Base-by-base conservation (phyloP, 768 basidiomycete species). In the Obba rivulosa region DNA sequence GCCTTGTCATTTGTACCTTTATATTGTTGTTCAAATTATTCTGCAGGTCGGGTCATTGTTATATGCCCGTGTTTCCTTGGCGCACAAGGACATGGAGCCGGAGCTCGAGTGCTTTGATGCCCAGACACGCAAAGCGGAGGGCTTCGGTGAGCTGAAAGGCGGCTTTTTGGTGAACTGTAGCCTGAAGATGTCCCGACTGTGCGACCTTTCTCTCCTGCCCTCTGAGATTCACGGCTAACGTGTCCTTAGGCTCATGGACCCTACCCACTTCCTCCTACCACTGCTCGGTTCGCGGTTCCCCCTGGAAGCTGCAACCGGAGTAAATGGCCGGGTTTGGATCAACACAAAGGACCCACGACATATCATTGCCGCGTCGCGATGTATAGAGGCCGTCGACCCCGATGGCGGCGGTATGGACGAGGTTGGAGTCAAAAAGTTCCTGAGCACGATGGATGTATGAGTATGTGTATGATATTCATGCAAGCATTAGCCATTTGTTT, bases 21-120 rank as follows among this genome's bases (percentile, higher is more conserved):
- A 16, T n/a, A 25, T 45, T 45, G 8, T 10, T 38, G 34, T 18
- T 41, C 37, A 8, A 49, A 49, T n/a, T n/a, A 50, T 20, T 39
- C 18, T 41, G 48, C 11, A 97, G 95, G 83, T 97, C 40, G 95
- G 95, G 23, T 80, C 86, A 3, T 68, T 97, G 25, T 78, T 99
- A 1, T 98, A 95, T 64, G 92, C 92, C 0, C 81, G 94, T 21
- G 85, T 99, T 24, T 92, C 92, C 13, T 71, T 95, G 18, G 93
- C 96, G 4, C 92, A 94, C 61, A 89, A 92, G 60, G 94, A 98
- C 64, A 94, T 97, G 89, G 96, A 99, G 46, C 94, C 96, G 1
- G 96, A 99, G 61, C 71, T 99, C 8, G 92, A 96, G 62, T 99
- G 96, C 64, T 91, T 96, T 58, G 91, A 97, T 60, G 89, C 92